Evolutionary conservation across 208 protist species (phyloP), one percentile per base, ranked within the genome.

Genomic region (Porcisia hertigi): DNA sequence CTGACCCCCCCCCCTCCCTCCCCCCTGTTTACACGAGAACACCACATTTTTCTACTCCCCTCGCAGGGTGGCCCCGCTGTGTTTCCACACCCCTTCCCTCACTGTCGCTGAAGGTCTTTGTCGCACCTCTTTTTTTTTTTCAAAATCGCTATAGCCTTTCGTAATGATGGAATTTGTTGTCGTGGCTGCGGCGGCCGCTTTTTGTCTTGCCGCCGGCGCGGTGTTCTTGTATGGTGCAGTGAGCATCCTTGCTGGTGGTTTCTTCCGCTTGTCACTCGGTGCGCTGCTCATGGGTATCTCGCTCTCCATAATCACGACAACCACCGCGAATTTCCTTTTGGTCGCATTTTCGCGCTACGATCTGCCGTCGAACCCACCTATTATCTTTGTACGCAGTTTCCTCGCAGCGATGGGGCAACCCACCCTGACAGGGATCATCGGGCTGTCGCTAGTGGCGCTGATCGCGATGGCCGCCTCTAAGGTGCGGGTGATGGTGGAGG

Each of bases 341-440:
- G 57, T 62, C 3, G 63, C 66, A 25, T 11, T 70, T 59, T 71
- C 62, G 23, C 71, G 73, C 34, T 76, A 75, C 69, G 65, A 69
- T 23, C 12, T 62, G 43, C 49, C 57, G 55, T 47, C 71, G n/a
- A 70, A 41, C n/a, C 60, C 74, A 12, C 58, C 80, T 23, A 67
- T 86, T 0, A 45, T 85, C 1, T 82, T 94, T 65, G 5, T 89
- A 49, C 78, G 82, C 45, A 79, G 76, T 45, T 65, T 88, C 23
- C 73, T 95, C 0, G 86, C 80, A 7, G 88, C 86, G 25, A 72
- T 93, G 54, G 84, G 82, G 11, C 87, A 95, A 75, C 91, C 88
- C 11, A 95, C 89, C 11, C 39, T 95, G 49, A 88, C 86, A 11
- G 88, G 91, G 41, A 82, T 95, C 34, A 75, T 74, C 6, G 70